A percentile compares a stretch with the other conserved stretches of the same genome.
Evolutionary conservation across 2,329 filamentous ascomycete genomes (phyloP).

Genomic region (Nannizziopsis barbatae): DNA sequence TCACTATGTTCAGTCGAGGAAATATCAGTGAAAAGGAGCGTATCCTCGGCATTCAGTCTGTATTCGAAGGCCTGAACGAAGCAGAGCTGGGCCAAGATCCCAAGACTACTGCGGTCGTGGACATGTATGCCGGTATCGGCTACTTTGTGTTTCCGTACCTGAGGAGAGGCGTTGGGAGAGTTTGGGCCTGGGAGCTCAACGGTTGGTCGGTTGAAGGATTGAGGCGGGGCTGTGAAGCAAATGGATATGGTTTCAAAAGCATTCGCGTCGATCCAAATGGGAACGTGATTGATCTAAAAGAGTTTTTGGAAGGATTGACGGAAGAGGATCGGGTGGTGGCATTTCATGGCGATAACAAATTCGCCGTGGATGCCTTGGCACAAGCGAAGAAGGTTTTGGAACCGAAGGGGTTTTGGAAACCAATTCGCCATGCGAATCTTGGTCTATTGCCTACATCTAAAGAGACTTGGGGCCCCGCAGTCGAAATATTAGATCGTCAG

Average conservation of each 20-base stretch:
- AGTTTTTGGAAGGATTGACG: constrained; percentile 24
- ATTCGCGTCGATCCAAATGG: constrained; percentile 36
- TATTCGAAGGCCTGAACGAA: constrained; percentile 27
- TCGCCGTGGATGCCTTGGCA: constrained; percentile 37
- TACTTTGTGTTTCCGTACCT: constrained; percentile 87
- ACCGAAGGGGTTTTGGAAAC: constrained; percentile 24
- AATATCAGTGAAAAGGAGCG: constrained; percentile 83
- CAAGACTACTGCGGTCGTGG: constrained; percentile 43
- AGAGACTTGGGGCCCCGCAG: constrained; percentile 41
- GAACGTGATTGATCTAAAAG: constrained; percentile 16
- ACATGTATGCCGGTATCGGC: constrained; percentile 85
- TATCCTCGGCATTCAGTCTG: constrained; percentile 43
- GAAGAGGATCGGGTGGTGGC: constrained; percentile 47
- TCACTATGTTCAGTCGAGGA: constrained; percentile 89
- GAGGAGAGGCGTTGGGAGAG: constrained; percentile 52
- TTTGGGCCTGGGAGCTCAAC: constrained; percentile 86
- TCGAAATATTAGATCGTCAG: constrained; percentile 35
- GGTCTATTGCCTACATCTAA: constrained; percentile 46
- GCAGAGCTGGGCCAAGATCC: constrained; percentile 19
- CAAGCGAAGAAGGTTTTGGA: constrained; percentile 24
- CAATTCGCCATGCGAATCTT: constrained; percentile 48
- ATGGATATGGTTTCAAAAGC: constrained; percentile 54
- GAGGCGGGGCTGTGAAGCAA: constrained; percentile 58
- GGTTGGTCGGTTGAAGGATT: constrained; percentile 78
- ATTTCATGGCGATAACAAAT: constrained; percentile 57